phyloP scores from a whole-genome alignment of 1,284 basidiomycete genomes.

The Microbotryum scabiosae region DNA sequence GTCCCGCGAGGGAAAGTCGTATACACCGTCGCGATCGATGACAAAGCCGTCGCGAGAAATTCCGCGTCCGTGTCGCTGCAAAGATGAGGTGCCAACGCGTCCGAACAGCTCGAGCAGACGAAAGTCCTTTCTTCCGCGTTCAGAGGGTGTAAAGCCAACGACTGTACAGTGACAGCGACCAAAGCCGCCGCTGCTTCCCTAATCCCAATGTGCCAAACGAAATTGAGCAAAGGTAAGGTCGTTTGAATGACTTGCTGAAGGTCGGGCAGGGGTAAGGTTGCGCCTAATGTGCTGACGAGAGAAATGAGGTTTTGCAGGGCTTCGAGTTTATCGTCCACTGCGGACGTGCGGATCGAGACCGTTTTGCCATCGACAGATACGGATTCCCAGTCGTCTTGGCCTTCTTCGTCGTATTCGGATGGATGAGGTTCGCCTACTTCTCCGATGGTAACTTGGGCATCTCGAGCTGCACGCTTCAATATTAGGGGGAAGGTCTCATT shows the following conservation, averaged over 20 bases:
- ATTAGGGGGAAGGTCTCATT: constrained; percentile 5
- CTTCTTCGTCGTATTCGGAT: constrained; percentile 2
- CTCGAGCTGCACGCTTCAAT: not conserved
- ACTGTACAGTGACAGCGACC: not conserved
- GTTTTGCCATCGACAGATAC: not conserved
- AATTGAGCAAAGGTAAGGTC: constrained; percentile 1
- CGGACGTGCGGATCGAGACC: constrained; percentile 1
- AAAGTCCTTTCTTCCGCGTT: not conserved
- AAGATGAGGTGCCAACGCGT: constrained; percentile 10
- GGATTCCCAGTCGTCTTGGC: constrained; percentile 11
- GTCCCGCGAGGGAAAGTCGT: not conserved
- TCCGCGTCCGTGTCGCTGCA: constrained; percentile 7
- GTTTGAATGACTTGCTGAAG: constrained; percentile 1
- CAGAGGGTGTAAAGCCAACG: not conserved
- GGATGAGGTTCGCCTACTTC: not conserved
- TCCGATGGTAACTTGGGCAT: not conserved
- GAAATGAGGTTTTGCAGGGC: constrained; percentile 5
- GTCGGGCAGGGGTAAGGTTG: not conserved
- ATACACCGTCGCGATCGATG: not conserved
- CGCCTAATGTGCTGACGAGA: constrained; percentile 1
- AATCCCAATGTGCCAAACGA: constrained; percentile 8
- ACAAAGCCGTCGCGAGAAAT: constrained; percentile 2
- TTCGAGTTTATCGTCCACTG: constrained; percentile 9
- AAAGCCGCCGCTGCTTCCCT: constrained; percentile 5
- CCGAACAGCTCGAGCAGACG: not conserved